These are phyloP conservation scores for Candida quercuum DNA, from an alignment of 805 yeast genomes.

Conservation along the genomic window DNA sequence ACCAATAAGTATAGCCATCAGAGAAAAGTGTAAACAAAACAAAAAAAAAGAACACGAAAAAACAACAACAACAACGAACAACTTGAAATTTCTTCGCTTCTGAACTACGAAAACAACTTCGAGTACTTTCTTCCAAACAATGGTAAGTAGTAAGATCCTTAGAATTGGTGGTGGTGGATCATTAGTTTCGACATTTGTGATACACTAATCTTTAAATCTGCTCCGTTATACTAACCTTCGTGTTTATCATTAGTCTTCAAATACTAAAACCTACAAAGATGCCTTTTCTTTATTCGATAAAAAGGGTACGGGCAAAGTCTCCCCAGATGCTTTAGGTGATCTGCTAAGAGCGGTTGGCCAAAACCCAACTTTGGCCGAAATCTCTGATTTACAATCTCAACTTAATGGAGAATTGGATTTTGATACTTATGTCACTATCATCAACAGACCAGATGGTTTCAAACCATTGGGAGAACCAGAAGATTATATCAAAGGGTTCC, in stretches of 20 bases:
- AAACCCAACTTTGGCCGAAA: slow-evolving; percentile 93
- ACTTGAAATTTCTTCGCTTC: too few relatives aligned
- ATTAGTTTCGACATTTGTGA: too few relatives aligned
- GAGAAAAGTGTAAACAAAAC: slow-evolving; percentile 1
- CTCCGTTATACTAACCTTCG: too few relatives aligned
- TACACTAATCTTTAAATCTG: too few relatives aligned
- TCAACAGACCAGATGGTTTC: slow-evolving; percentile 85
- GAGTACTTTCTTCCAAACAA: too few relatives aligned
- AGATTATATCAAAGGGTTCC: slow-evolving; percentile 93
- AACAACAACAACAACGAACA: not conserved
- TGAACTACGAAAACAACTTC: too few relatives aligned
- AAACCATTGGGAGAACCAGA: slow-evolving; percentile 79
- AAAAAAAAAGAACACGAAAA: not conserved
- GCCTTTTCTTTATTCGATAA: slow-evolving; percentile 96
- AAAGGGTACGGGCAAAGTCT: slow-evolving; percentile 89
- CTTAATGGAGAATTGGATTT: slow-evolving; percentile 48
- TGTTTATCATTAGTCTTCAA: slow-evolving; percentile 11
- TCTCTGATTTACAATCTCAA: slow-evolving; percentile 48
- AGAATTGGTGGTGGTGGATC: too few relatives aligned
- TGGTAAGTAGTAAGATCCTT: too few relatives aligned
- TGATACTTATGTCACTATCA: slow-evolving; percentile 68
- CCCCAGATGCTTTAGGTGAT: slow-evolving; percentile 83
- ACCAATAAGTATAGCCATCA: too few relatives aligned
- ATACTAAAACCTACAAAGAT: slow-evolving; percentile 59
- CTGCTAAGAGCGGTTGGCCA: slow-evolving; percentile 95